Base-by-base conservation (phyloP, 2,329 filamentous ascomycete species). In the Lecanosticta acicola region DNA sequence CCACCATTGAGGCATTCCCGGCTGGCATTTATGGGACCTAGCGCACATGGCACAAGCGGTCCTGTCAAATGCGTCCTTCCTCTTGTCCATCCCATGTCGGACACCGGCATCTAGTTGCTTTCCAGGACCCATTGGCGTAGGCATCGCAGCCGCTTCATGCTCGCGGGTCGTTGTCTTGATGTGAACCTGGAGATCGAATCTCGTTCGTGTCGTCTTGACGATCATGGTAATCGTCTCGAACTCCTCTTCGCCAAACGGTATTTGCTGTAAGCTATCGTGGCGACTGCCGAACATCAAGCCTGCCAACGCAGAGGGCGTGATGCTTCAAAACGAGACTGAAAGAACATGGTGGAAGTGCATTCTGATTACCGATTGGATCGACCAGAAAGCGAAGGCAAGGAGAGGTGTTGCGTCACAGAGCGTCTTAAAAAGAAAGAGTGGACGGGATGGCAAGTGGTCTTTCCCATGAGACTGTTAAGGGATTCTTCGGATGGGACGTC, bases 21-120 rank as follows among this genome's bases (percentile, higher is more conserved):
- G 24, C 21, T 39, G 32, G 19, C 53, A 55, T 14, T 43, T 17
- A 7, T 18, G 36, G n/a, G 46, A 45, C 45, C 40, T 50, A 24
- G 34, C 42, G 19, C 53, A 55, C 11, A 50, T 29, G 7, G 53
- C 50, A 45, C 50, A 53, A 14, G 48, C 50, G 14, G 45, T 48
- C 33, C 46, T 48, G 26, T 51, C 48, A 16, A 50, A 55, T 5
- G 18, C 37, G 32, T 37, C 37, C 17, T 36, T 45, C 14, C 17
- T 39, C 36, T 19, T n/a, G n/a, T n/a, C n/a, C n/a, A n/a, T n/a
- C n/a, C n/a, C n/a, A n/a, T n/a, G n/a, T n/a, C n/a, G n/a, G n/a
- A n/a, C n/a, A n/a, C n/a, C n/a, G n/a, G n/a, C n/a, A n/a, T n/a
- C n/a, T n/a, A n/a, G n/a, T n/a, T n/a, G n/a, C n/a, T n/a, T n/a